Conservation (phyloP, 345 rosid genomes). For the Eucalyptus fibrosa region DNA sequence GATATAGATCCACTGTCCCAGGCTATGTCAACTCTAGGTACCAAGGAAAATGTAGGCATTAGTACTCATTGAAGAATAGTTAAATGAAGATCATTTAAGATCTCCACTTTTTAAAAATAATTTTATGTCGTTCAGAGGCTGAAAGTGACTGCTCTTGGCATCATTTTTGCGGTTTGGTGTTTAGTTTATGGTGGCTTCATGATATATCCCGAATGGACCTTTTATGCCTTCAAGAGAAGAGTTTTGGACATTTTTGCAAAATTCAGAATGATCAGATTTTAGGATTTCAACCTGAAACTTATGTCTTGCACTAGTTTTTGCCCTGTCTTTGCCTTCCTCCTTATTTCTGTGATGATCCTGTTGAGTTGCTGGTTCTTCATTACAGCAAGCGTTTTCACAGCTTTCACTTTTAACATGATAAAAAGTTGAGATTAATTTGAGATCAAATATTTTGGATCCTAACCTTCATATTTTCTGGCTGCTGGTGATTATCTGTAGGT, state of each 20-base stretch:
- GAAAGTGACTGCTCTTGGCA: neutral
- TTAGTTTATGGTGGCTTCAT: neutral
- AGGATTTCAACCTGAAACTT: neutral
- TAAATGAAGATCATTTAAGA: neutral
- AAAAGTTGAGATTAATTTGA: neutral
- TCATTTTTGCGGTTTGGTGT: neutral
- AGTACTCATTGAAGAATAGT: neutral
- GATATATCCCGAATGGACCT: neutral
- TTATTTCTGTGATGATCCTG: neutral
- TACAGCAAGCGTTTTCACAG: neutral
- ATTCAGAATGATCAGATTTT: neutral
- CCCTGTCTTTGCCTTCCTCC: neutral
- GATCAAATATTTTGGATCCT: neutral
- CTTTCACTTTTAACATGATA: neutral
- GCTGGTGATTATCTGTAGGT: constrained; percentile 20
- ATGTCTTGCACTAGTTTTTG: neutral
- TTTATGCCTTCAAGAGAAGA: neutral
- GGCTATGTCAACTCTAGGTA: neutral
- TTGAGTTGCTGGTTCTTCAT: neutral
- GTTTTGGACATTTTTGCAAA: neutral
- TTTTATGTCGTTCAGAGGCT: neutral
- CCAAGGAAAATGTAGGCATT: neutral
- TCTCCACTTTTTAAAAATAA: neutral
- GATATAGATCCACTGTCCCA: neutral
- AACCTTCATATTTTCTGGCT: neutral